Conservation (phyloP, 1,284 basidiomycete species). For the Rugiboletus extremiorientalis region DNA sequence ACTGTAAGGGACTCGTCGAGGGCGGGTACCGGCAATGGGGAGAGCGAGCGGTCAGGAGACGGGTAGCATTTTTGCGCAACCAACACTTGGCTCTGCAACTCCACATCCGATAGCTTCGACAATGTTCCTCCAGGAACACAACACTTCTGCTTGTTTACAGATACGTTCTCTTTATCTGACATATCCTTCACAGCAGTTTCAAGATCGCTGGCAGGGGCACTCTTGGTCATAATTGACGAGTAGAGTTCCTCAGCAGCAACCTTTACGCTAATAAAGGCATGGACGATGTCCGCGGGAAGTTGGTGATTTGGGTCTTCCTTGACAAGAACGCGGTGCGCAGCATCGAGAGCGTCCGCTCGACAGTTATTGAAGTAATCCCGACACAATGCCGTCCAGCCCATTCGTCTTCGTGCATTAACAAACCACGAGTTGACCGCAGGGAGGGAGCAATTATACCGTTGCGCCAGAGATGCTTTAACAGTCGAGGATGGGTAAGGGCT, state of each 20-base stretch:
- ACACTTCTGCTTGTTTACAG: too few species aligned
- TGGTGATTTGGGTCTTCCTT: conserved; percentile 23
- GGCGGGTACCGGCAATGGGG: neutral
- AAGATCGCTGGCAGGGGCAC: conserved; percentile 29
- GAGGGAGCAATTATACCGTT: conserved; percentile 18
- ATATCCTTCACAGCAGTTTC: conserved; percentile 30
- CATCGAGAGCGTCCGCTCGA: conserved; percentile 37
- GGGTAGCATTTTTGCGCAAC: neutral
- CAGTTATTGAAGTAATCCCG: conserved; percentile 38
- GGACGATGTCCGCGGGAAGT: conserved; percentile 20
- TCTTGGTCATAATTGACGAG: conserved; percentile 28
- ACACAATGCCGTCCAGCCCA: conserved; percentile 48
- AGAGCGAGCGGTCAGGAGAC: neutral
- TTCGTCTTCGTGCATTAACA: conserved; percentile 42
- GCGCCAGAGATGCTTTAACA: conserved; percentile 32
- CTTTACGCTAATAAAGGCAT: conserved; percentile 36
- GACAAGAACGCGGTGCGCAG: conserved; percentile 39
- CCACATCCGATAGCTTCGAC: neutral
- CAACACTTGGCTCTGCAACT: neutral
- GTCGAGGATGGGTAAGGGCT: conserved; percentile 46
- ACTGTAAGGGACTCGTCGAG: neutral
- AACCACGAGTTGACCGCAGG: conserved; percentile 50
- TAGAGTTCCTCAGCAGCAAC: conserved; percentile 33
- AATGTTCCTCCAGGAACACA: too few species aligned
- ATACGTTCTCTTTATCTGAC: conserved; percentile 15